Evolutionary conservation across 169 alveolate genomes (phyloP).

Genomic region (Blepharisma undulans): DNA sequence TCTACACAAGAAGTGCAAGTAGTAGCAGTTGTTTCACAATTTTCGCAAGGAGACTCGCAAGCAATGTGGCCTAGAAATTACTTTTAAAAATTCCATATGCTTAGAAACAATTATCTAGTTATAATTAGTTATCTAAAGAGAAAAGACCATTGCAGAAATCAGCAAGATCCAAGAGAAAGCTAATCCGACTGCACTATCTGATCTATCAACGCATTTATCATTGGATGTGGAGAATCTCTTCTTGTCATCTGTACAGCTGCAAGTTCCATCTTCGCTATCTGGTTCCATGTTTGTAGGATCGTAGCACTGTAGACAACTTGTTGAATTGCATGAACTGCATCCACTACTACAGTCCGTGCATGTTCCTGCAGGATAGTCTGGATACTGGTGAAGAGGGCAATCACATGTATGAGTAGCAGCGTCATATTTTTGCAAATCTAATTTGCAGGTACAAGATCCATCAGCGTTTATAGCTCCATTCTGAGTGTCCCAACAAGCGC

Average conservation of each 20-base stretch:
- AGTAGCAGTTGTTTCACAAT: background rate
- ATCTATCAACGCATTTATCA: background rate
- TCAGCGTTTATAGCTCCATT: background rate
- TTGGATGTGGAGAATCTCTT: background rate
- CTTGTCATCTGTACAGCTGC: background rate
- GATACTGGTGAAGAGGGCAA: background rate
- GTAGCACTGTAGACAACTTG: background rate
- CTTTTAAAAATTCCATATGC: background rate
- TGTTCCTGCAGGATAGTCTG: background rate
- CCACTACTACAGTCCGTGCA: background rate
- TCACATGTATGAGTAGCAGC: background rate
- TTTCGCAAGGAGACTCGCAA: background rate
- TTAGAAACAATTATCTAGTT: background rate
- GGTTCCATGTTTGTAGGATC: background rate
- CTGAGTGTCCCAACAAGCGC: background rate
- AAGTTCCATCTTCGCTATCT: background rate
- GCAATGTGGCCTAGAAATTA: background rate
- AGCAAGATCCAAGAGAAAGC: background rate
- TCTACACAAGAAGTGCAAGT: background rate
- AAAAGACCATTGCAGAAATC: background rate
- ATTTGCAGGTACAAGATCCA: background rate
- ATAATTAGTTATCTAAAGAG: background rate
- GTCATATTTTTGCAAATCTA: background rate
- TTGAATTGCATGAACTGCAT: background rate
- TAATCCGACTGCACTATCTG: background rate